Base-by-base conservation (phyloP, 1,139 yeast genomes). In the Debaryomyces coudertii region DNA sequence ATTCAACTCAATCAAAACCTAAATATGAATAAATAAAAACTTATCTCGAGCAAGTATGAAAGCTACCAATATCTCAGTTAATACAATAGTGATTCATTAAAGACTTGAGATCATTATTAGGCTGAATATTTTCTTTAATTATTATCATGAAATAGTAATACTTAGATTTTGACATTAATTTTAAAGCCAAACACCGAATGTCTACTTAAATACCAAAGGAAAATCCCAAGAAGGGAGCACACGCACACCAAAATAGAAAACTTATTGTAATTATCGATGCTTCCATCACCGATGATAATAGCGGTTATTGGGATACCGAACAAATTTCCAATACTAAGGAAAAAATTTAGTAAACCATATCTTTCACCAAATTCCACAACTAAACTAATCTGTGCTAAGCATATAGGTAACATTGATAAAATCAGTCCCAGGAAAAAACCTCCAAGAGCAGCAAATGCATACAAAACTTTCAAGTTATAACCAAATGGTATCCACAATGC, bases 241-340 rank as follows among this genome's bases (percentile, higher is more conserved):
- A 62, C 50, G 4, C 75, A 76, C 45, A 69, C 69, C 48, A 72
- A 63, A 36, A 71, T 50, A 3, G 69, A 65, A 54, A 73, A 73
- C 59, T 65, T 58, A 30, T 58, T 52, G 48, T 73, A 74, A 36
- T 65, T 62, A 22, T 55, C 59, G 29, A 53, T 52, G 28, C 63
- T 57, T 23, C 71, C 73, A 35, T 63, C 53, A 7, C 69, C 71
- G 35, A 74, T 73, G 23, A 74, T 68, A n/a, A 71, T 66, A 23
- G 76, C 73, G 4, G 72, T 77, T n/a, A 71, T 53, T 3, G 78
- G 78, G n/a, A 74, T 63, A 12, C 76, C 77, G 41, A 73, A 59
- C 37, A 73, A 59, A 45, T 70, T 71, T 3, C 76, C 76, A 41
- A 68, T 49, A 44, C 76, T 70, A n/a, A 70, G 65, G 47, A 70